A percentile compares a stretch with the other conserved stretches of the same genome.
phyloP scores from a whole-genome alignment of 441 rosid genomes.

The Theobroma grandiflorum region DNA sequence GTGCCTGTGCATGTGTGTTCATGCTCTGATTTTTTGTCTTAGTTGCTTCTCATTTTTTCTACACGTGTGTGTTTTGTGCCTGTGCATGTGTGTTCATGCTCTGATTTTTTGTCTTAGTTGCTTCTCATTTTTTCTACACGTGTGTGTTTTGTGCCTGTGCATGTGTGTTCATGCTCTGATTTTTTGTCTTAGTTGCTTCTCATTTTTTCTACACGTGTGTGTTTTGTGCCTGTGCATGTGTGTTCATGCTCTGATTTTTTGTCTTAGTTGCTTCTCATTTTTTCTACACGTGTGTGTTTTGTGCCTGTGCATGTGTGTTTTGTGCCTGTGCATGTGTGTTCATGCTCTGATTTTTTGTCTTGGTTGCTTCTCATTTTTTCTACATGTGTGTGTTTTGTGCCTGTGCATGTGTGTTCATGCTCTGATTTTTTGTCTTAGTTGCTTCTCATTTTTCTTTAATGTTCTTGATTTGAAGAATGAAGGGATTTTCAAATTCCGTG shows the following conservation, averaged over 20 bases:
- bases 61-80: too few relatives aligned
- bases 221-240: too few relatives aligned
- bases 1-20: background rate
- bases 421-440: background rate
- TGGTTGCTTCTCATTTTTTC: too few relatives aligned
- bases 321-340: background rate
- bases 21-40: background rate
- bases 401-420: background rate
- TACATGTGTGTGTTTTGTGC: background rate
- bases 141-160: too few relatives aligned
- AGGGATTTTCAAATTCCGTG: background rate
- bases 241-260: background rate
- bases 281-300: too few relatives aligned
- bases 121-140: background rate
- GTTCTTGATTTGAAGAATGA: constrained; percentile 12
- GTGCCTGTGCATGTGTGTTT: too few relatives aligned
- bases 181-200: too few relatives aligned
- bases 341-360: background rate
- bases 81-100: too few relatives aligned
- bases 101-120: background rate
- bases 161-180: background rate
- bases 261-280: background rate
- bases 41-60: too few relatives aligned
- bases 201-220: too few relatives aligned
- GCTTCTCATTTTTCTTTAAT: background rate